These are phyloP conservation scores for Mallotus japonicus DNA, from an alignment of 441 rosid genomes.

Conservation along the genomic window DNA sequence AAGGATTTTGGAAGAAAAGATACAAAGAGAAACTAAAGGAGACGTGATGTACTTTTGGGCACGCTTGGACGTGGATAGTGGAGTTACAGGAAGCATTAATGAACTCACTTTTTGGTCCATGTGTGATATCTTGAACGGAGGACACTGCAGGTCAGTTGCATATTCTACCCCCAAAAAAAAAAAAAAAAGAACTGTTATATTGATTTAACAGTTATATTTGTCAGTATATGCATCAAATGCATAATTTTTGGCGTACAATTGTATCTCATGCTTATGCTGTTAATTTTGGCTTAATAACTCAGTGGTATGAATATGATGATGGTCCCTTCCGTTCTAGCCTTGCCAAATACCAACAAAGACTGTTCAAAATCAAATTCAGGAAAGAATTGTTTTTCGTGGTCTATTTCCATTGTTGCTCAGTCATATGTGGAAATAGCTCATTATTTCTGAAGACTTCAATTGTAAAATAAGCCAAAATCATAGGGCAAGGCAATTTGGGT, in stretches of 20 bases:
- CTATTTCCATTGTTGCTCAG: not conserved
- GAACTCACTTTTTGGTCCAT: conserved; percentile 86
- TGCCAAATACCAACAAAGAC: not conserved
- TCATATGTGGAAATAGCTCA: not conserved
- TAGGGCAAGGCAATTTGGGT: not conserved
- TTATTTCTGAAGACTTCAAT: not conserved
- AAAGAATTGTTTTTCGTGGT: not conserved
- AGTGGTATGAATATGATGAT: conserved; percentile 1
- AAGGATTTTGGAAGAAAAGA: conserved; percentile 65
- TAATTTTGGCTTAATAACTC: not conserved
- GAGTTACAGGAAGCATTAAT: conserved; percentile 44
- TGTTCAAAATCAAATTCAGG: not conserved
- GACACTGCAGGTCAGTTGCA: conserved; percentile 72
- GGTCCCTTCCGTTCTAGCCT: not conserved
- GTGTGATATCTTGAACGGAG: conserved; percentile 90
- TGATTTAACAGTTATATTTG: not conserved
- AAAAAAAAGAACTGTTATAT: not conserved
- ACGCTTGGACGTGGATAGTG: conserved; percentile 56
- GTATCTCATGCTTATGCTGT: not conserved
- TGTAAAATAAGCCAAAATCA: not conserved
- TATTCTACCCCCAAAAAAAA: not conserved
- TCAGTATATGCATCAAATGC: not conserved
- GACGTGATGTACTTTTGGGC: conserved; percentile 93
- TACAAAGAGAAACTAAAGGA: conserved; percentile 59
- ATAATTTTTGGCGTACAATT: not conserved